Conservation (phyloP, 2,329 filamentous ascomycete species). For the Alternaria conjuncta region DNA sequence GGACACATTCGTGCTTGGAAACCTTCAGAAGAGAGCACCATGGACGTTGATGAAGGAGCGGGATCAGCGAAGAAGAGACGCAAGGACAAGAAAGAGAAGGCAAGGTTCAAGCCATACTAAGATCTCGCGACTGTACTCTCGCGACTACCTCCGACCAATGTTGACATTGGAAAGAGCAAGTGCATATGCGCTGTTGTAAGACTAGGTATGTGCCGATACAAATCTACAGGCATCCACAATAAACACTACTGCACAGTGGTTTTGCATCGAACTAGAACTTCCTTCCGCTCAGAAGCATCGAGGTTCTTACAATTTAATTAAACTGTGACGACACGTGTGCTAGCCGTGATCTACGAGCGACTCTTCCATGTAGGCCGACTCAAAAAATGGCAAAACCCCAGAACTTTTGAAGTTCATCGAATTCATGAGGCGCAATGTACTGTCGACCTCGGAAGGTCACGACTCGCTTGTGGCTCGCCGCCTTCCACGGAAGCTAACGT, state of each 20-base stretch:
- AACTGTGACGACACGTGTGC: background rate
- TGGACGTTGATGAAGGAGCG: slow-evolving; percentile 35
- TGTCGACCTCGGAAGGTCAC: background rate
- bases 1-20: slow-evolving; percentile 55
- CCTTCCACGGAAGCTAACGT: slow-evolving; percentile 3
- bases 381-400: background rate
- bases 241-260: background rate
- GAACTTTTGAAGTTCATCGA: background rate
- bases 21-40: slow-evolving; percentile 22
- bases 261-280: background rate
- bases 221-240: background rate
- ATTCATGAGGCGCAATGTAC: background rate
- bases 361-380: background rate
- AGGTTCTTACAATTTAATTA: background rate
- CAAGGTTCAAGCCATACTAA: slow-evolving; percentile 44
- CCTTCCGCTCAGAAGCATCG: background rate
- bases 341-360: background rate
- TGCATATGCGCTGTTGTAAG: background rate
- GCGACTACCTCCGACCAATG: background rate
- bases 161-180: background rate
- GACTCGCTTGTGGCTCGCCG: background rate
- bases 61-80: slow-evolving; percentile 30
- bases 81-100: slow-evolving; percentile 41
- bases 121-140: background rate
- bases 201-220: background rate